These are phyloP conservation scores for barley (Hordeum vulgare) DNA, from an alignment of 176 grass and related monocot species.

Conservation along the genomic window MorexV3_pseudomolecules_assembly NC_058523.1:120700843-120701342, in stretches of 20 bases:
- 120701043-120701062: not conserved
- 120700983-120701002: not conserved
- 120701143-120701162: conserved; percentile 46
- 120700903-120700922: no score
- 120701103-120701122: not conserved
- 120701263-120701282: conserved; percentile 36
- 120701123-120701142: not conserved
- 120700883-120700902: no score
- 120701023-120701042: not conserved
- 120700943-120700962: no score
- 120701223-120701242: conserved; percentile 44
- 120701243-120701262: not conserved
- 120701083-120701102: not conserved
- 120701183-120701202: conserved; percentile 85
- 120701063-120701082: not conserved
- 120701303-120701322: conserved; percentile 11
- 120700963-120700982: no score
- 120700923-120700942: no score
- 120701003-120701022: not conserved
- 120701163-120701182: conserved; percentile 82
- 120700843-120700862: not conserved
- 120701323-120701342: not conserved
- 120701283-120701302: not conserved
- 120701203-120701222: conserved; percentile 95
- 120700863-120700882: not conserved